Evolutionary conservation across 2,329 filamentous ascomycete species (phyloP).

Genomic region (Scytalidium lignicola): DNA sequence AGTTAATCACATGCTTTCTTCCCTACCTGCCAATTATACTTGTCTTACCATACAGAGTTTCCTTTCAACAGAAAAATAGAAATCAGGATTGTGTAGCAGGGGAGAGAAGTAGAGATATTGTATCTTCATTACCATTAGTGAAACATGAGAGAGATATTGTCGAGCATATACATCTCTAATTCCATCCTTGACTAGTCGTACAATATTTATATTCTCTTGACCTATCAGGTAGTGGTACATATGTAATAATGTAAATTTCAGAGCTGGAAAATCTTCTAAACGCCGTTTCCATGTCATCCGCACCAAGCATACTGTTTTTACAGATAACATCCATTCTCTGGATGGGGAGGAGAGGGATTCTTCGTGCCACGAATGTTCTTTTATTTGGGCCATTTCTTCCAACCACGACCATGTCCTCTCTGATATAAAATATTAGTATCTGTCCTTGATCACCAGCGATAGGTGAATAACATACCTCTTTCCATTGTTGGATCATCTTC

Average conservation of each 20-base stretch:
- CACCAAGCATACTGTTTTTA: slow-evolving; percentile 17
- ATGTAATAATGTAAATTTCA: not conserved
- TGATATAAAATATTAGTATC: slow-evolving; percentile 35
- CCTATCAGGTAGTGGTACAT: not conserved
- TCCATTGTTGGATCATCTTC: slow-evolving; percentile 86
- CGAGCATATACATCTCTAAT: too few species aligned
- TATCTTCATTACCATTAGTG: too few species aligned
- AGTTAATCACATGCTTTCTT: too few species aligned
- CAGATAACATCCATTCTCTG: slow-evolving; percentile 8
- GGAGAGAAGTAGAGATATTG: too few species aligned
- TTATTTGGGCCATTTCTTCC: slow-evolving; percentile 67
- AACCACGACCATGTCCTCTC: slow-evolving; percentile 67
- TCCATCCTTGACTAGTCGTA: too few species aligned
- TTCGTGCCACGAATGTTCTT: slow-evolving; percentile 1
- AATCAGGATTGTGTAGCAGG: too few species aligned
- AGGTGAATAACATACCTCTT: slow-evolving; percentile 59
- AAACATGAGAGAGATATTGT: too few species aligned
- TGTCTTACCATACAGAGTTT: too few species aligned
- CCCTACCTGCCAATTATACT: too few species aligned
- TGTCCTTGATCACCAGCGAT: not conserved
- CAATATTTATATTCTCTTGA: not conserved
- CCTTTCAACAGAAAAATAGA: too few species aligned
- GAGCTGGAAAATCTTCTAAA: slow-evolving; percentile 5
- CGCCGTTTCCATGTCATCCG: slow-evolving; percentile 13
- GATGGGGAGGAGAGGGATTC: not conserved